Percentiles rank a stretch among this genome's conserved stretches.
phyloP scores from a whole-genome alignment of 495 filamentous ascomycete species.

The Penicillium verhagenii region DNA sequence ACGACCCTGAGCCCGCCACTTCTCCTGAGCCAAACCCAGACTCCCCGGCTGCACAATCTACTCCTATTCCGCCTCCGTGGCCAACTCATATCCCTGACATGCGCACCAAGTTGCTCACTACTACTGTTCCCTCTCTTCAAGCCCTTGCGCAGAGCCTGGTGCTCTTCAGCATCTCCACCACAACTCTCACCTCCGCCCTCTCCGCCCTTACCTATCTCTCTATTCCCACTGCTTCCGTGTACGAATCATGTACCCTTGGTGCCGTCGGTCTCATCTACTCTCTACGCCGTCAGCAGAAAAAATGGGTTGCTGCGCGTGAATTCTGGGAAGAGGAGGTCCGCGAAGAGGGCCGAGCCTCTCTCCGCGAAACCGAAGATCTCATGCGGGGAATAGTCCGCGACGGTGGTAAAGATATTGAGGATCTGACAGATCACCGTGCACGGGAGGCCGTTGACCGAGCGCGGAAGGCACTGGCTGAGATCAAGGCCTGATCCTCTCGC shows the following conservation, averaged over 20 bases:
- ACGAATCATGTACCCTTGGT: constrained; percentile 77
- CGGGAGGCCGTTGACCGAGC: constrained; percentile 52
- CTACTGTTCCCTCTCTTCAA: constrained; percentile 73
- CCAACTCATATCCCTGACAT: constrained; percentile 44
- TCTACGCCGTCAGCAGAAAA: constrained; percentile 68
- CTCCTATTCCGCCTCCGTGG: constrained; percentile 30
- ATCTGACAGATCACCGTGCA: constrained; percentile 44
- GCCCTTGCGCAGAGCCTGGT: constrained; percentile 76
- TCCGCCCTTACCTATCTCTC: constrained; percentile 69
- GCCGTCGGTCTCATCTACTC: constrained; percentile 75
- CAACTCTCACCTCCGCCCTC: constrained; percentile 60
- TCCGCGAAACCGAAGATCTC: constrained; percentile 66
- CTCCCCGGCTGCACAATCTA: constrained; percentile 5
- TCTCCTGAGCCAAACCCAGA: constrained; percentile 14
- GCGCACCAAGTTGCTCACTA: constrained; percentile 55
- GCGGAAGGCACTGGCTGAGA: constrained; percentile 54
- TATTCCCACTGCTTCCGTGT: constrained; percentile 51
- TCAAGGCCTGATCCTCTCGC: constrained; percentile 17
- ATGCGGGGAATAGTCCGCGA: constrained; percentile 57
- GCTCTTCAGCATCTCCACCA: constrained; percentile 67
- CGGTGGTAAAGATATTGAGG: constrained; percentile 36
- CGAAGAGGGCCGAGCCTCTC: constrained; percentile 74
- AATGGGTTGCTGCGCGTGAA: constrained; percentile 69
- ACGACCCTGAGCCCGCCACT: constrained; percentile 12
- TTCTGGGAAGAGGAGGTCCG: constrained; percentile 75